Evolutionary conservation across 164 flowering plant species (phyloP), one percentile per base, ranked within the genome.

Genomic region (Stephania japonica): DNA sequence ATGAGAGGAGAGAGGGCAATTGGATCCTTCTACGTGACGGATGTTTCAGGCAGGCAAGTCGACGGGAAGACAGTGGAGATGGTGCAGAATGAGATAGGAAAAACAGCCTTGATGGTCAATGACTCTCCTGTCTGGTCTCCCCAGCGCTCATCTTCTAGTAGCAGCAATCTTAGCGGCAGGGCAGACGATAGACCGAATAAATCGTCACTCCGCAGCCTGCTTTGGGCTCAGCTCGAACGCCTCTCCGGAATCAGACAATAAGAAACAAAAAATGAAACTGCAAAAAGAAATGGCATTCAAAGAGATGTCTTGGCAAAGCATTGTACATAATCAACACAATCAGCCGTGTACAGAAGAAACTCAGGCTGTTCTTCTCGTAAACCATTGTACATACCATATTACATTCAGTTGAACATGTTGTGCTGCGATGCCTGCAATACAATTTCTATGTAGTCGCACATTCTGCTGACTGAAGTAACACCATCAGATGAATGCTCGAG

Each of bases 151-250:
- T 68, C 76, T 7, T 25, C 47, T 43, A 65, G 69, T 1, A 43
- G 41, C 65, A 74, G 75, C 63, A 68, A 42, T 38, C 68, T 74
- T 70, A 59, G 47, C 41, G 70, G 71, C 4, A 66, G 70, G 9
- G 70, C 10, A 38, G 85, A 83, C 27, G 81, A 82, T 1, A 81
- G 76, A 77, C 84, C 90, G 1, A 25, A 73, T 6, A 83, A 79
- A 59, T 82, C 86, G 53, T 86, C 96, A 1, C 64, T 94, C 4
- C 91, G 77, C 25, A 84, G 83, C 81, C 68, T 92, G 80, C 49
- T 94, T 7, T 90, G 99, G 94, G 82, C 97, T 47, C 88, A 84
- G 63, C 82, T 95, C 5, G 99, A 88, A 78, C 73, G 93, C 7
- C 76, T 94, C 19, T 92, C 97, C 0, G 73, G 82, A 81, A 69